A percentile compares a stretch with the other conserved stretches of the same genome.
phyloP scores from a whole-genome alignment of 2,329 filamentous ascomycete species.

The Verticillium albo-atrum region DNA sequence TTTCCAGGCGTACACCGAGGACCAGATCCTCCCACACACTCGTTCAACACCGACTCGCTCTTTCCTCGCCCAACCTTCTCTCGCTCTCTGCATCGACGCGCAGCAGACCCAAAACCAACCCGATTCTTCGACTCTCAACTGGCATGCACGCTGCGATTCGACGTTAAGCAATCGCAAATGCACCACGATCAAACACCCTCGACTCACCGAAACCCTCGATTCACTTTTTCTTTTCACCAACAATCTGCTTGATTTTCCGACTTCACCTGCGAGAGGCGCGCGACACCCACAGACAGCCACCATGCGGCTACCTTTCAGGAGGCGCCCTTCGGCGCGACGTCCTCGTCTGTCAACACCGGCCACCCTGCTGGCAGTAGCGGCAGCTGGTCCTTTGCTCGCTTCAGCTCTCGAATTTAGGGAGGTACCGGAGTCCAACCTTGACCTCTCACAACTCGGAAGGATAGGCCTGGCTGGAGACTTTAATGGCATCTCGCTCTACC shows the following conservation, averaged over 20 bases:
- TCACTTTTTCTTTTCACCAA: not conserved
- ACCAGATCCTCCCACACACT: not conserved
- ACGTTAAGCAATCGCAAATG: not conserved
- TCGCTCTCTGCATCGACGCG: not conserved
- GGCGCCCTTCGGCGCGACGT: slow-evolving; percentile 36
- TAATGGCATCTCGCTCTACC: slow-evolving; percentile 83
- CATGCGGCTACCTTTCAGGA: slow-evolving; percentile 45
- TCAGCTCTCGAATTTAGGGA: slow-evolving; percentile 55
- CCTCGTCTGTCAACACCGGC: slow-evolving; percentile 20
- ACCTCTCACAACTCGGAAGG: slow-evolving; percentile 72
- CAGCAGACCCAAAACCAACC: not conserved
- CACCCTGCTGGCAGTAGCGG: slow-evolving; percentile 34
- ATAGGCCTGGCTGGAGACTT: slow-evolving; percentile 88
- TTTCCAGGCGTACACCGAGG: not conserved
- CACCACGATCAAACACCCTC: not conserved
- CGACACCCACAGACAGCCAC: slow-evolving; percentile 12
- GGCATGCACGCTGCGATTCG: not conserved
- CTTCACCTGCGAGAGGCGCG: not conserved
- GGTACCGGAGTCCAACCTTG: slow-evolving; percentile 67
- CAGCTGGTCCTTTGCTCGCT: slow-evolving; percentile 35
- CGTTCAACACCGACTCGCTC: not conserved
- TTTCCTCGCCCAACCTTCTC: not conserved
- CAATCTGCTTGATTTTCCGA: not conserved
- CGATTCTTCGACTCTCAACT: not conserved
- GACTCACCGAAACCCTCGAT: not conserved